Percentiles rank a stretch among this genome's conserved stretches.
Conservation (phyloP, 108 stramenopile species). For the Fistulifera pelliculosa region DNA sequence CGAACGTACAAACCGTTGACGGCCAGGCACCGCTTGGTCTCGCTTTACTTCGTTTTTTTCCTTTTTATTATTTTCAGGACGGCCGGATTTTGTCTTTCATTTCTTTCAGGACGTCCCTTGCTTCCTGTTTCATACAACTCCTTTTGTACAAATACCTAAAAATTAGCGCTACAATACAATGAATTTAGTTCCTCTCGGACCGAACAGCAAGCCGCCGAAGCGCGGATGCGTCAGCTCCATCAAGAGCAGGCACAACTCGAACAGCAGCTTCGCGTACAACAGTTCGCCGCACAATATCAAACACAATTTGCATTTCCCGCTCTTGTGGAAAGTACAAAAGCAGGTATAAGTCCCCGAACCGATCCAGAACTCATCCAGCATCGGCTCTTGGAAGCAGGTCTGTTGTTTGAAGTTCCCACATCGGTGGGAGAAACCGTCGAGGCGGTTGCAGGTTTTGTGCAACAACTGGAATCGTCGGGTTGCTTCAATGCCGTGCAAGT, state of each 20-base stretch:
- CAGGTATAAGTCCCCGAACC: slow-evolving; percentile 25
- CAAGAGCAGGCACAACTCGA: slow-evolving; percentile 3
- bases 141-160: no score
- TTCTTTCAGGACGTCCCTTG: no score
- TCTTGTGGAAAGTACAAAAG: slow-evolving; percentile 2
- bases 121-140: no score
- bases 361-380: slow-evolving; percentile 35
- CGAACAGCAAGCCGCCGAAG: no score
- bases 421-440: slow-evolving; percentile 14
- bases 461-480: slow-evolving; percentile 41
- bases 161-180: no score
- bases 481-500: slow-evolving; percentile 58
- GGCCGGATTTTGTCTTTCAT: no score
- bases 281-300: slow-evolving; percentile 3
- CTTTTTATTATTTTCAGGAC: no score
- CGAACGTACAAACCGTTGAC: no score
- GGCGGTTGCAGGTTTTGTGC: slow-evolving; percentile 23
- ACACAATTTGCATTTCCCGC: slow-evolving; percentile 5
- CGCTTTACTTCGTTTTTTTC: no score
- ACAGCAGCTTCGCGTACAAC: slow-evolving; percentile 5
- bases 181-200: no score
- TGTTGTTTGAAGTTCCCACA: slow-evolving; percentile 24
- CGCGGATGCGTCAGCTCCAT: slow-evolving; percentile 2
- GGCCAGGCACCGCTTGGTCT: no score
- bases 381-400: slow-evolving; percentile 41